phyloP scores from a whole-genome alignment of 2,329 filamentous ascomycete species.

The Colletotrichum costaricense region DNA sequence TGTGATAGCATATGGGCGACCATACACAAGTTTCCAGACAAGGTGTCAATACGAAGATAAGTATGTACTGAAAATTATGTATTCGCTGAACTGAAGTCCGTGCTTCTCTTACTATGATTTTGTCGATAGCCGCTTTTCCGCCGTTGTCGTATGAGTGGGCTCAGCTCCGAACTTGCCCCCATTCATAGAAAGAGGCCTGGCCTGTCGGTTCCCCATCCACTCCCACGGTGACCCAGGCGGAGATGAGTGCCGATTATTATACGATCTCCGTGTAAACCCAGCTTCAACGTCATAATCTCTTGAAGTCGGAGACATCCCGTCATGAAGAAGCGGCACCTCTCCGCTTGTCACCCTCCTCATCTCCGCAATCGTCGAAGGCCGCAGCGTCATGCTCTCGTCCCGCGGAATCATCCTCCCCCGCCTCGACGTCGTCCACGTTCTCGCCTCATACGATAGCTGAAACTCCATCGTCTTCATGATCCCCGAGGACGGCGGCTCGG shows the following conservation, averaged over 20 bases:
- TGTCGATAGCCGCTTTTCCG: background rate
- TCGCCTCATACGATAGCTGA: conserved; percentile 20
- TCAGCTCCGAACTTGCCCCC: background rate
- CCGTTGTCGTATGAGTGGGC: background rate
- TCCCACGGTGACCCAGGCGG: background rate
- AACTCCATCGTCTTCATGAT: conserved; percentile 35
- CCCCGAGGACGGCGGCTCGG: conserved; percentile 8
- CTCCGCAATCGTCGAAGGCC: conserved; percentile 6
- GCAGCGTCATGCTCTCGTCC: background rate
- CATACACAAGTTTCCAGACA: no score
- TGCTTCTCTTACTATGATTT: background rate
- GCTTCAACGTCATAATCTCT: background rate
- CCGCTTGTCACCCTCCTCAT: conserved; percentile 9
- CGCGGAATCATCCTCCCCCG: background rate
- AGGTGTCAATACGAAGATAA: no score
- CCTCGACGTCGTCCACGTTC: conserved; percentile 1
- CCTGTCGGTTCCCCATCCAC: background rate
- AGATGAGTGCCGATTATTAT: background rate
- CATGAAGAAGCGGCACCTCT: background rate
- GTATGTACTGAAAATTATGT: no score
- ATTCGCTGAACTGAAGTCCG: no score
- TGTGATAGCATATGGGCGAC: no score
- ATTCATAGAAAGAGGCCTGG: background rate
- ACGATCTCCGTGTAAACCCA: no score
- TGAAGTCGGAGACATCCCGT: background rate